A percentile compares a stretch with the other conserved stretches of the same genome.
Evolutionary conservation across 2,329 filamentous ascomycete species (phyloP).

Genomic region (Exophiala sp.): DNA sequence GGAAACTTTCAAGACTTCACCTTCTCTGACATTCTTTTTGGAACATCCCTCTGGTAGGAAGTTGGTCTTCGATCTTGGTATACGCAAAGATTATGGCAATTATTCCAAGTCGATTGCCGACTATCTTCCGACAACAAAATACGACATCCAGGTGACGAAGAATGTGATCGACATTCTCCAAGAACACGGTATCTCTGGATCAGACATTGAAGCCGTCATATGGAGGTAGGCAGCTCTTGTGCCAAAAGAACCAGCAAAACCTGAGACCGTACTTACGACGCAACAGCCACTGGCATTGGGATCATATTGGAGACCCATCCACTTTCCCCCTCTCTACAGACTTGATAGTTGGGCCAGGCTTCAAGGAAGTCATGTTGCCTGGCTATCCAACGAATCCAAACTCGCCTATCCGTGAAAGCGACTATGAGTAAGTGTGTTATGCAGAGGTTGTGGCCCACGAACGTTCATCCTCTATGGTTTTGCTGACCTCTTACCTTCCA

Average conservation of each 20-base stretch:
- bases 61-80: constrained; percentile 26
- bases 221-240: constrained; percentile 17
- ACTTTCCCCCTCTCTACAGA: neutral
- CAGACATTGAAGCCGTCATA: constrained; percentile 30
- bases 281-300: constrained; percentile 30
- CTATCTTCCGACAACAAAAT: constrained; percentile 10
- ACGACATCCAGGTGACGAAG: constrained; percentile 24
- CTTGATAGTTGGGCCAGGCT: constrained; percentile 53
- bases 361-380: constrained; percentile 45
- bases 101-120: constrained; percentile 10
- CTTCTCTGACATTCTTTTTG: constrained; percentile 19
- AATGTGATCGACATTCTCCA: constrained; percentile 31
- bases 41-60: constrained; percentile 20
- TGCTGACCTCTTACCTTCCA: neutral
- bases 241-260: neutral
- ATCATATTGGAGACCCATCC: constrained; percentile 8
- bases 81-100: constrained; percentile 22
- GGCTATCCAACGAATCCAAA: constrained; percentile 44
- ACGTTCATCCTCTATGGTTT: neutral
- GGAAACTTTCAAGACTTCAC: constrained; percentile 27
- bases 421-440: constrained; percentile 26
- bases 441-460: neutral
- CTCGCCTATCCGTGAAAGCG: constrained; percentile 35
- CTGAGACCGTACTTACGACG: neutral
- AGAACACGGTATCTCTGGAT: constrained; percentile 14